phyloP scores from a whole-genome alignment of 2,329 filamentous ascomycete species.

The Hymenoscyphus linearis region DNA sequence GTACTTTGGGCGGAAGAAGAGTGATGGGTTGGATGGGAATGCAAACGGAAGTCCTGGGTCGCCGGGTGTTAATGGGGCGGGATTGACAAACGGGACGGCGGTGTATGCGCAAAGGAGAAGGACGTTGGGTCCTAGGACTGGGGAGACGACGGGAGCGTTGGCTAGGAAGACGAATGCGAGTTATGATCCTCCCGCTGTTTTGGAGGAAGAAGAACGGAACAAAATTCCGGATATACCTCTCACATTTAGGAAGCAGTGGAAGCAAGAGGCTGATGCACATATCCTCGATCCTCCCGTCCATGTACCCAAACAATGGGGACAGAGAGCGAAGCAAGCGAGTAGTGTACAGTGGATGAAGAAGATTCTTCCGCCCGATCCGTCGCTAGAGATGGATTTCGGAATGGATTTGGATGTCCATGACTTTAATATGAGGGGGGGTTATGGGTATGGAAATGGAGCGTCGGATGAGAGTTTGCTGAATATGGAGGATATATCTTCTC shows the following conservation, averaged over 20 bases:
- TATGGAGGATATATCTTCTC: not conserved
- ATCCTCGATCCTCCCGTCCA: constrained; percentile 19
- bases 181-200: not conserved
- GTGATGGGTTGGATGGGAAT: not conserved
- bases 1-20: not conserved
- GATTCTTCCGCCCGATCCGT: constrained; percentile 18
- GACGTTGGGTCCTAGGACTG: not conserved
- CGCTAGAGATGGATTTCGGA: constrained; percentile 11
- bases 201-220: not conserved
- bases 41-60: not conserved
- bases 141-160: not conserved
- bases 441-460: not conserved
- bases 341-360: constrained; percentile 15
- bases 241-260: not conserved
- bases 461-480: not conserved
- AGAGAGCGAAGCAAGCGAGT: constrained; percentile 13
- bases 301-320: constrained; percentile 17
- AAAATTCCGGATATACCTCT: not conserved
- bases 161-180: not conserved
- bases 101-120: not conserved
- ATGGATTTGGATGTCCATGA: not conserved
- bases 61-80: not conserved
- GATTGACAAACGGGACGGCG: not conserved
- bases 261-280: constrained; percentile 5
- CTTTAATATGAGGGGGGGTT: not conserved